Evolutionary conservation across 345 rosid genomes (phyloP).

Genomic region (Ceriops tagal): DNA sequence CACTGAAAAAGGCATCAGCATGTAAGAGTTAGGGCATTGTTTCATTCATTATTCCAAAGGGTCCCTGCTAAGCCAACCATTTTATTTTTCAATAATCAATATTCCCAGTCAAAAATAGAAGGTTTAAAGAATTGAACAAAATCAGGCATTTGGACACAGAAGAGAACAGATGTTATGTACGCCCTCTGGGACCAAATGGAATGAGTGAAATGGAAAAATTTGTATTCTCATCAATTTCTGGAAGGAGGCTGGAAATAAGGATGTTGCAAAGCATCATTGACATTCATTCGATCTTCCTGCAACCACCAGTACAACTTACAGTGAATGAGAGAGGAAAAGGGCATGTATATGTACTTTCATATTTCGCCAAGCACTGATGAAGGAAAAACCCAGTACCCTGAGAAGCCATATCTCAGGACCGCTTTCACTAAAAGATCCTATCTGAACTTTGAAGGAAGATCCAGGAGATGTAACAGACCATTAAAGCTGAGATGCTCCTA

Average conservation of each 20-base stretch:
- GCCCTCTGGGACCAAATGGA: background rate
- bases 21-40: background rate
- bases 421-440: background rate
- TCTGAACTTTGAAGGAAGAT: background rate
- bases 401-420: background rate
- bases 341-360: background rate
- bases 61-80: background rate
- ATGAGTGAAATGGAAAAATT: background rate
- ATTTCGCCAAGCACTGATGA: background rate
- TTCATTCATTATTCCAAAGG: background rate
- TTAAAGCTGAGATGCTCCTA: too few relatives aligned
- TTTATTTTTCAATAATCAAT: background rate
- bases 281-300: conserved; percentile 65
- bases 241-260: conserved; percentile 68
- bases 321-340: background rate
- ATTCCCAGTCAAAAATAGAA: background rate
- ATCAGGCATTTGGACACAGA: background rate
- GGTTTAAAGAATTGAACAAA: background rate
- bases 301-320: conserved; percentile 5
- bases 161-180: background rate
- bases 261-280: conserved; percentile 75
- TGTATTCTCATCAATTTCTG: conserved; percentile 12
- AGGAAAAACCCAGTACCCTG: background rate
- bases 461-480: background rate
- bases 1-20: background rate